A percentile compares a stretch with the other conserved stretches of the same genome.
These are phyloP conservation scores for Termitomyces titanicus DNA, from an alignment of 768 basidiomycete genomes.

Conservation along the genomic window DNA sequence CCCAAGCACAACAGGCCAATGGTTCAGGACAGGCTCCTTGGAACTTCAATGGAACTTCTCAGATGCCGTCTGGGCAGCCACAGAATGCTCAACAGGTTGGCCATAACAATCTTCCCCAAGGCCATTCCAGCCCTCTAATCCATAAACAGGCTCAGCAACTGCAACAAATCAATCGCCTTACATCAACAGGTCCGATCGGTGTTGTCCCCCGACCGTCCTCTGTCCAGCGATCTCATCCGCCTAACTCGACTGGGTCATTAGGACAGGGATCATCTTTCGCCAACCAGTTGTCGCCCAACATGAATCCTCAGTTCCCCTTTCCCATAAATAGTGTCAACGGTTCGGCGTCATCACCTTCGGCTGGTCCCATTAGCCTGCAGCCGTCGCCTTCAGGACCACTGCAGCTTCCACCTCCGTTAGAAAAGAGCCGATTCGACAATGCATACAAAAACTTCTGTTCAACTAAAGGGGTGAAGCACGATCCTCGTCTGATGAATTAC, in stretches of 20 bases:
- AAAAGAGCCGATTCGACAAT: slow-evolving; percentile 48
- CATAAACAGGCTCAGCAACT: slow-evolving; percentile 23
- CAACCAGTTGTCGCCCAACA: slow-evolving; percentile 30
- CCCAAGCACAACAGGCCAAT: slow-evolving; percentile 17
- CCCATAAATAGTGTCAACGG: slow-evolving; percentile 8
- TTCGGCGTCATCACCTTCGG: slow-evolving; percentile 10
- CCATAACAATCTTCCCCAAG: slow-evolving; percentile 6
- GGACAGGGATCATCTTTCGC: slow-evolving; percentile 20
- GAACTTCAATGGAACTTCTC: slow-evolving; percentile 10
- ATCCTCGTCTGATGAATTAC: slow-evolving; percentile 38
- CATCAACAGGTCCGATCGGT: slow-evolving; percentile 22
- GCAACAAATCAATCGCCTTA: slow-evolving; percentile 23
- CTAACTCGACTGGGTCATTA: slow-evolving; percentile 1
- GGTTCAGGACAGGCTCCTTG: slow-evolving; percentile 14
- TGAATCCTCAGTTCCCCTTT: slow-evolving; percentile 23
- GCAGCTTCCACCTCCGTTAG: slow-evolving; percentile 36
- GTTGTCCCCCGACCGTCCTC: slow-evolving; percentile 33
- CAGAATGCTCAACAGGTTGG: slow-evolving; percentile 10
- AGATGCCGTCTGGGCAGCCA: slow-evolving; percentile 2
- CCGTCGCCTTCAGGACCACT: slow-evolving; percentile 6
- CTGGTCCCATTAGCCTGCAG: slow-evolving; percentile 4
- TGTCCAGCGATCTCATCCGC: slow-evolving; percentile 34
- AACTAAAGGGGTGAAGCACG: slow-evolving; percentile 36
- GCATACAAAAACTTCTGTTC: slow-evolving; percentile 47
- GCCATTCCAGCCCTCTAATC: slow-evolving; percentile 27